These are phyloP conservation scores for Phyllosticta citriasiana DNA, from an alignment of 2,329 filamentous ascomycete genomes.

Conservation along the genomic window DNA sequence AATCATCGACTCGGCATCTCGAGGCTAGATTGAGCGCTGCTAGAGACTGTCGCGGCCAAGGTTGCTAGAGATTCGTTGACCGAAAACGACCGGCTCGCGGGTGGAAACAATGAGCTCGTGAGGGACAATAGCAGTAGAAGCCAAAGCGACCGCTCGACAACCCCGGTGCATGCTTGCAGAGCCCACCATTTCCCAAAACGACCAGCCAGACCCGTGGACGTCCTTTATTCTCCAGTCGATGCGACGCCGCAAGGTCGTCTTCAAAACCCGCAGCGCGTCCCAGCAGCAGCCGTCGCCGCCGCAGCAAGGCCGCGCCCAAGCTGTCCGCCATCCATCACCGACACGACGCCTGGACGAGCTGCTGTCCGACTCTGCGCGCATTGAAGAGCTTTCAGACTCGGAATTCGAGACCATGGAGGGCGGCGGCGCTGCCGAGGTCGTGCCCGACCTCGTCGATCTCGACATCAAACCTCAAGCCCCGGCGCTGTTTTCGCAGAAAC, in stretches of 20 bases:
- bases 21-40: background rate
- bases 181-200: background rate
- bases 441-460: constrained; percentile 6
- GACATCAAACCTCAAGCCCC: constrained; percentile 18
- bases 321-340: constrained; percentile 15
- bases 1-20: background rate
- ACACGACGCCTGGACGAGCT: constrained; percentile 8
- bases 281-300: background rate
- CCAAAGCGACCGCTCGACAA: background rate
- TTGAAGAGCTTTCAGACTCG: constrained; percentile 28
- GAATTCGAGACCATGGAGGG: constrained; percentile 28
- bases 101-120: constrained; percentile 6
- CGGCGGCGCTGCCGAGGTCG: background rate
- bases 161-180: constrained; percentile 6
- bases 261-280: constrained; percentile 4
- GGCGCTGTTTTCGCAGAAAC: constrained; percentile 20
- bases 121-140: background rate
- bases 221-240: constrained; percentile 8
- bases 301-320: constrained; percentile 3
- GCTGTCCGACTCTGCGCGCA: constrained; percentile 13
- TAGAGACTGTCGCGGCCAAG: background rate
- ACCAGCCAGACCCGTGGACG: background rate
- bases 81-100: constrained; percentile 2
- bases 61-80: background rate
- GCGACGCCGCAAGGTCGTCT: constrained; percentile 6